These are phyloP conservation scores for Dothideomycetidae sp. DNA, from an alignment of 2,329 filamentous ascomycete species.

Conservation along the genomic window DNA sequence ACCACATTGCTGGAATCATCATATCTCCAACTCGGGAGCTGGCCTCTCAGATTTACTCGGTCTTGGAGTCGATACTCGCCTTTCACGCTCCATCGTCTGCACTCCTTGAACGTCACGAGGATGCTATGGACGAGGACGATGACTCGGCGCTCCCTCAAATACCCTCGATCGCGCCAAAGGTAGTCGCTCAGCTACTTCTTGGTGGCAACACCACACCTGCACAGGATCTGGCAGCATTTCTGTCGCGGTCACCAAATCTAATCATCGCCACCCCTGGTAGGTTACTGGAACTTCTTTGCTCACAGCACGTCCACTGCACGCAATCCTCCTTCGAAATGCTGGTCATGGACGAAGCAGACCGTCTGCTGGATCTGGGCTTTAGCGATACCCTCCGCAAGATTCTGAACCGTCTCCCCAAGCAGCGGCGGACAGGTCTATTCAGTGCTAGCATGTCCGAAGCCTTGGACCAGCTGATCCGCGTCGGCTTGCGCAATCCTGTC, in stretches of 20 bases:
- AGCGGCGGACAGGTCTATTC: slow-evolving; percentile 83
- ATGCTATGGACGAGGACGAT: slow-evolving; percentile 24
- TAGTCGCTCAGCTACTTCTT: slow-evolving; percentile 77
- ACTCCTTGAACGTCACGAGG: slow-evolving; percentile 40
- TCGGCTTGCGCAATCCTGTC: slow-evolving; percentile 84
- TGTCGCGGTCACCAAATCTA: slow-evolving; percentile 73
- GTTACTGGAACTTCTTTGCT: slow-evolving; percentile 72
- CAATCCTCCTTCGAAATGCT: slow-evolving; percentile 84
- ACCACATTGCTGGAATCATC: slow-evolving; percentile 82
- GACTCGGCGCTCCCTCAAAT: slow-evolving; percentile 26
- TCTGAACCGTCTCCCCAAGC: slow-evolving; percentile 71
- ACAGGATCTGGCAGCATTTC: slow-evolving; percentile 74
- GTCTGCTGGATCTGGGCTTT: slow-evolving; percentile 84
- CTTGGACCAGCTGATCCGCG: slow-evolving; percentile 79
- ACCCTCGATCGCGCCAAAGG: slow-evolving; percentile 35
- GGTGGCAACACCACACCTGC: slow-evolving; percentile 69
- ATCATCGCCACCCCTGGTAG: slow-evolving; percentile 84
- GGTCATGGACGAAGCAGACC: slow-evolving; percentile 87
- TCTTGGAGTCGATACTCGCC: slow-evolving; percentile 59
- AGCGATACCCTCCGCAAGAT: slow-evolving; percentile 82
- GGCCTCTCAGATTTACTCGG: slow-evolving; percentile 75
- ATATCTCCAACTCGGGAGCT: slow-evolving; percentile 87
- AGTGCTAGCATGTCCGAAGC: slow-evolving; percentile 94
- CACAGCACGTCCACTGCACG: slow-evolving; percentile 73
- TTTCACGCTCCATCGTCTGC: slow-evolving; percentile 74